Conservation (phyloP, 768 basidiomycete genomes). For the Lactarius evosmus region DNA sequence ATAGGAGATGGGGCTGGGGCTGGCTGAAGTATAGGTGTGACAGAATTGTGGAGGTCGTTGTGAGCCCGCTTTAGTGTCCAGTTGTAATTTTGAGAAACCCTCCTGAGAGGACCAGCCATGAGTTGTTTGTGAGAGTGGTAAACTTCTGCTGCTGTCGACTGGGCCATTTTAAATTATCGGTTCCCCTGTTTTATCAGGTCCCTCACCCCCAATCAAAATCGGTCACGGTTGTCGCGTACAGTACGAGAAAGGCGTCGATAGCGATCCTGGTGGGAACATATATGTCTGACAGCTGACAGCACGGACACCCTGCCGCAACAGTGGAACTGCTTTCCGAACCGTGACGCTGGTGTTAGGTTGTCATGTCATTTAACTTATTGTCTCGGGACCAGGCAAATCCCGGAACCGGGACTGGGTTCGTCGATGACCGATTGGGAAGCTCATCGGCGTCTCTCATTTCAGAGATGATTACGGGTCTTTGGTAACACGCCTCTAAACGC, state of each 20-base stretch:
- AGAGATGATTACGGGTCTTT: background rate
- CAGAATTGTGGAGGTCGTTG: slow-evolving; percentile 17
- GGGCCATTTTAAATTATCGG: background rate
- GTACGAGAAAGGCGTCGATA: background rate
- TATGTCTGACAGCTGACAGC: background rate
- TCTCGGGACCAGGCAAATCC: too few relatives aligned
- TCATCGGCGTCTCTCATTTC: background rate
- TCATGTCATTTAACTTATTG: background rate
- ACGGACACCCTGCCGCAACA: background rate
- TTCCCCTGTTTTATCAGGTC: background rate
- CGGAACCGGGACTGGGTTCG: too few relatives aligned
- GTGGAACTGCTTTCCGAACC: background rate
- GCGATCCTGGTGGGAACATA: background rate
- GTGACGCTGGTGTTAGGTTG: background rate
- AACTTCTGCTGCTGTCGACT: background rate
- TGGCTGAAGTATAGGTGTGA: background rate
- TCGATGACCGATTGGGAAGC: background rate
- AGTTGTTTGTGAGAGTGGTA: background rate
- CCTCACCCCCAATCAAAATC: background rate
- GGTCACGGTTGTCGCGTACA: background rate
- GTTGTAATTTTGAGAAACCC: slow-evolving; percentile 13
- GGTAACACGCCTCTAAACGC: background rate
- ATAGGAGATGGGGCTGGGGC: background rate
- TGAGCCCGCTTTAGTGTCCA: slow-evolving; percentile 22
- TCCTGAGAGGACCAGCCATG: slow-evolving; percentile 22